These are phyloP conservation scores for Carallia pectinifolia DNA, from an alignment of 345 rosid species.

Conservation along the genomic window DNA sequence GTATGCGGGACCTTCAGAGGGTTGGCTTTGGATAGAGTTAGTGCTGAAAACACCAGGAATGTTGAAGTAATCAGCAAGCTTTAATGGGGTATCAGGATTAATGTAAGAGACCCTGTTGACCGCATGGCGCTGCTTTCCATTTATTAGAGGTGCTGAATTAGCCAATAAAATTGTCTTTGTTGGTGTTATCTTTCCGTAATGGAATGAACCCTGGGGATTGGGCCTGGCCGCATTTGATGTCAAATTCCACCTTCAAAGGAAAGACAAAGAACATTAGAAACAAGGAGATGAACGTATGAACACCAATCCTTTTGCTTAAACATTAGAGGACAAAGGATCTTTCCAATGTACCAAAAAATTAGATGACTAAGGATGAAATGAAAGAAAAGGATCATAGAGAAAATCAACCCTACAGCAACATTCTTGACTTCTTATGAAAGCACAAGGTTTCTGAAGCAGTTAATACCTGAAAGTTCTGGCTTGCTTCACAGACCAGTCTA, in stretches of 20 bases:
- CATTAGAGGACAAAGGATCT: too few relatives aligned
- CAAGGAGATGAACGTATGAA: background rate
- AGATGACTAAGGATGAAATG: too few relatives aligned
- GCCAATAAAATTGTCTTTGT: constrained; percentile 55
- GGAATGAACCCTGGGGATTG: constrained; percentile 95
- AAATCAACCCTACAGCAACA: too few relatives aligned
- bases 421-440: background rate
- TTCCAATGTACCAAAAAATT: too few relatives aligned
- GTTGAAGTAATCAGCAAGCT: constrained; percentile 78
- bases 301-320: background rate
- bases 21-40: constrained; percentile 46
- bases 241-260: constrained; percentile 66
- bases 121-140: constrained; percentile 75
- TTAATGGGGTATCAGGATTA: constrained; percentile 74
- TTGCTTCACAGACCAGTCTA: constrained; percentile 80
- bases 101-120: constrained; percentile 77
- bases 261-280: background rate
- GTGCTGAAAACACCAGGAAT: constrained; percentile 65
- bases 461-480: constrained; percentile 73
- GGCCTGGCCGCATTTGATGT: constrained; percentile 94
- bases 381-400: too few relatives aligned
- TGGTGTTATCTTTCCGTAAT: constrained; percentile 62
- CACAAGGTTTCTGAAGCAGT: background rate
- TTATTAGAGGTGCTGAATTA: constrained; percentile 73
- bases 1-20: constrained; percentile 47